Evolutionary conservation across 169 alveolate species (phyloP).

Genomic region (Eimeria necatrix): DNA sequence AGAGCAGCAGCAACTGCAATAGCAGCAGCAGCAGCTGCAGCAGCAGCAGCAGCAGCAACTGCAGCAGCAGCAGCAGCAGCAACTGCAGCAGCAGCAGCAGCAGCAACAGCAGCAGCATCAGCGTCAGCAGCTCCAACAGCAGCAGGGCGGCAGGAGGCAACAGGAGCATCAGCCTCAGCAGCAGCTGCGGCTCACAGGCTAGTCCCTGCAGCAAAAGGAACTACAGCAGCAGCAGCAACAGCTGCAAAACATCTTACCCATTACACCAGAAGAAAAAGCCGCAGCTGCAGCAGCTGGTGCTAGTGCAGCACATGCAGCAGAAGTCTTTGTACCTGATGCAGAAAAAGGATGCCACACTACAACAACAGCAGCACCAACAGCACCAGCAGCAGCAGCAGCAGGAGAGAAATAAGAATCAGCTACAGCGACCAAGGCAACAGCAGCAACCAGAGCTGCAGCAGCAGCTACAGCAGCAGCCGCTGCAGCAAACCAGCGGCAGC

Average conservation of each 20-base stretch:
- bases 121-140: neutral
- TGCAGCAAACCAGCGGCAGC: neutral
- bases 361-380: neutral
- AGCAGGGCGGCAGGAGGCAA: neutral
- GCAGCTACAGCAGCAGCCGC: neutral
- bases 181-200: neutral
- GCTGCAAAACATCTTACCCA: too few relatives aligned
- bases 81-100: neutral
- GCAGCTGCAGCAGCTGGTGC: neutral
- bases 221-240: neutral
- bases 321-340: neutral
- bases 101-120: neutral
- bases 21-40: neutral
- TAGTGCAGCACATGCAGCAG: neutral
- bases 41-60: slow-evolving; percentile 18
- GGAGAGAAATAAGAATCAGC: neutral
- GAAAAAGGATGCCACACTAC: neutral
- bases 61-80: neutral
- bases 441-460: neutral
- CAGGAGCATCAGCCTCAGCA: slow-evolving; percentile 1
- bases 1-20: neutral
- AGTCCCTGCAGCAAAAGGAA: neutral
- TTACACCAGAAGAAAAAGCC: neutral
- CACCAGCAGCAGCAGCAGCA: neutral
- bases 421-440: neutral